Evolutionary conservation across 1,284 basidiomycete genomes (phyloP), one percentile per base, ranked within the genome.

Genomic region (Melampsora larici-populina): DNA sequence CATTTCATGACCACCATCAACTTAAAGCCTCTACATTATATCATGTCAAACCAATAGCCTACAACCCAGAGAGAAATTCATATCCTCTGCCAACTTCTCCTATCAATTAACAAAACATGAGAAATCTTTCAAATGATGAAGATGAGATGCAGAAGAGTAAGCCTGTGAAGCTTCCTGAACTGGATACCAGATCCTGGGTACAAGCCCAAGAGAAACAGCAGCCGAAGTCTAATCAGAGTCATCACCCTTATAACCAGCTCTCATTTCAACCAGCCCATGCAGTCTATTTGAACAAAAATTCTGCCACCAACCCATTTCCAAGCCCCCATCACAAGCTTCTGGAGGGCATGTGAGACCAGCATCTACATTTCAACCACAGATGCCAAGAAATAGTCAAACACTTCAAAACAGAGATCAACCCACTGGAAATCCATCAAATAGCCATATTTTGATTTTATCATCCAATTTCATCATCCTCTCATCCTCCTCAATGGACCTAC

Each of bases 61-160:
- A 73, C 63, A 60, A 73, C 48, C 71, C 71, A 2, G 63, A 73
- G 17, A 73, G 64, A 60, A 73, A 73, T 49, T 60, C 71, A 11
- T 73, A 73, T 33, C 71, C 71, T 21, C 71, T 60, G 48, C 71
- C 71, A 7, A 60, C 49, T 49, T 11, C 48, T 21, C 48, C 11
- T 11, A 21, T 49, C 48, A 21, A 49, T 21, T 21, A 49, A 49
- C 11, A n/a, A n/a, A n/a, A n/a, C n/a, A n/a, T n/a, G n/a, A n/a
- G n/a, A n/a, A n/a, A n/a, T n/a, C n/a, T n/a, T n/a, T n/a, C n/a
- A n/a, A n/a, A n/a, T n/a, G n/a, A n/a, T n/a, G n/a, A n/a, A n/a
- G n/a, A n/a, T n/a, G n/a, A n/a, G n/a, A n/a, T n/a, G n/a, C n/a
- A n/a, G n/a, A n/a, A n/a, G n/a, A n/a, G n/a, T n/a, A n/a, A n/a